A percentile compares a stretch with the other conserved stretches of the same genome.
phyloP scores from a whole-genome alignment of 108 stramenopile species.

The Nannochloropsis salina region DNA sequence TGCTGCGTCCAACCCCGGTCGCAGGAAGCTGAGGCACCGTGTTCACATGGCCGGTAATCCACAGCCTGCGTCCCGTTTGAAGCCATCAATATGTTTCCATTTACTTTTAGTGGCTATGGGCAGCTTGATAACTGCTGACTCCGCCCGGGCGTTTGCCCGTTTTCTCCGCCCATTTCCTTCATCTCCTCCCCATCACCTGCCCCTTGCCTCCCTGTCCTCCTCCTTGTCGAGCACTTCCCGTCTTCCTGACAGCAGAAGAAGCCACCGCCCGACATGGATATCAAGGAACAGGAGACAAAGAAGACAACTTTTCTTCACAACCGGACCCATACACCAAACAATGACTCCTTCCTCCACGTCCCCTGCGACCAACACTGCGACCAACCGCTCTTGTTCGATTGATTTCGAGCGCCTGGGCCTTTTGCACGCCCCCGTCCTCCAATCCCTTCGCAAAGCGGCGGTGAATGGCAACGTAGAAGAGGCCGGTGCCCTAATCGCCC shows the following conservation, averaged over 20 bases:
- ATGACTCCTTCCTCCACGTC: neutral
- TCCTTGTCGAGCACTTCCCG: neutral
- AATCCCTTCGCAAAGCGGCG: neutral
- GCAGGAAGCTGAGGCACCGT: too few species aligned
- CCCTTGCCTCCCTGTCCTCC: neutral
- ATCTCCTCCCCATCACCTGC: neutral
- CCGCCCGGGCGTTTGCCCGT: neutral
- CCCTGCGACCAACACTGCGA: neutral
- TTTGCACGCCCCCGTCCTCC: neutral
- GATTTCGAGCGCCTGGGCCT: neutral
- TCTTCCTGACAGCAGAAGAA: neutral
- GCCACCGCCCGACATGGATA: neutral
- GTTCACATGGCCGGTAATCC: too few species aligned
- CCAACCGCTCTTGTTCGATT: neutral
- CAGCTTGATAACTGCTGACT: neutral
- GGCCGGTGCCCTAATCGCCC: neutral
- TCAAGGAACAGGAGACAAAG: neutral
- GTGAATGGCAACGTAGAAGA: neutral
- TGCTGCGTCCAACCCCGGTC: too few species aligned
- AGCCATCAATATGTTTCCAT: too few species aligned
- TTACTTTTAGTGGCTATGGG: neutral
- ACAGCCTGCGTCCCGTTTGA: too few species aligned
- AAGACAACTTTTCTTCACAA: neutral
- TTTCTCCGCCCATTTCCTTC: neutral
- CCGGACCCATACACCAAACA: too few species aligned